A percentile compares a stretch with the other conserved stretches of the same genome.
phyloP scores from a whole-genome alignment of 2,329 filamentous ascomycete species.

The Colletotrichum musae region DNA sequence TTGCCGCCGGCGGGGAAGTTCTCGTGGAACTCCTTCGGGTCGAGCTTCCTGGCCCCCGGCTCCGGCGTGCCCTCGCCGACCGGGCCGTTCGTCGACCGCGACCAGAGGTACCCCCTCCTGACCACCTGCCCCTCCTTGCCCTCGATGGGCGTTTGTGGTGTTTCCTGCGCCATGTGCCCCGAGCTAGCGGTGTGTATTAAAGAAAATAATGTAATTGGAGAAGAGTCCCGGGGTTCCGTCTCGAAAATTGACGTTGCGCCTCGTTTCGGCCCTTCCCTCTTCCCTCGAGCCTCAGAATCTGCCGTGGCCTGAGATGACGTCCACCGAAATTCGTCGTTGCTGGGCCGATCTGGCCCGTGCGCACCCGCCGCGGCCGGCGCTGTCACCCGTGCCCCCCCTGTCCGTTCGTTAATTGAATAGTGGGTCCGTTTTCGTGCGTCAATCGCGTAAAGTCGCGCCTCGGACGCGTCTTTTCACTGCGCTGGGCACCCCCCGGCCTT shows the following conservation, averaged over 20 bases:
- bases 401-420: slow-evolving; percentile 41
- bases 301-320: slow-evolving; percentile 42
- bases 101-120: slow-evolving; percentile 20
- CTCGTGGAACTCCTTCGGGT: slow-evolving; percentile 41
- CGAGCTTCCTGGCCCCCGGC: slow-evolving; percentile 29
- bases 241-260: not conserved
- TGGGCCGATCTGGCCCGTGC: slow-evolving; percentile 40
- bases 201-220: too few species aligned
- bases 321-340: slow-evolving; percentile 37
- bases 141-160: slow-evolving; percentile 4
- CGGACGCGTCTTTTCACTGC: slow-evolving; percentile 35
- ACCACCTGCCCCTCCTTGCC: too few species aligned
- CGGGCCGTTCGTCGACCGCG: slow-evolving; percentile 22
- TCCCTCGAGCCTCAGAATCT: slow-evolving; percentile 32
- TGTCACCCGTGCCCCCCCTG: not conserved
- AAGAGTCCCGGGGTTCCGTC: too few species aligned
- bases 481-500: slow-evolving; percentile 16
- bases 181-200: not conserved
- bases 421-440: slow-evolving; percentile 23
- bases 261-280: not conserved
- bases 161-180: slow-evolving; percentile 31
- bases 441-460: slow-evolving; percentile 42
- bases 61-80: slow-evolving; percentile 35
- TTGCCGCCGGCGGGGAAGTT: slow-evolving; percentile 42
- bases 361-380: not conserved